Conservation (phyloP, 495 filamentous ascomycete species). For the Cercophora sp. region DNA sequence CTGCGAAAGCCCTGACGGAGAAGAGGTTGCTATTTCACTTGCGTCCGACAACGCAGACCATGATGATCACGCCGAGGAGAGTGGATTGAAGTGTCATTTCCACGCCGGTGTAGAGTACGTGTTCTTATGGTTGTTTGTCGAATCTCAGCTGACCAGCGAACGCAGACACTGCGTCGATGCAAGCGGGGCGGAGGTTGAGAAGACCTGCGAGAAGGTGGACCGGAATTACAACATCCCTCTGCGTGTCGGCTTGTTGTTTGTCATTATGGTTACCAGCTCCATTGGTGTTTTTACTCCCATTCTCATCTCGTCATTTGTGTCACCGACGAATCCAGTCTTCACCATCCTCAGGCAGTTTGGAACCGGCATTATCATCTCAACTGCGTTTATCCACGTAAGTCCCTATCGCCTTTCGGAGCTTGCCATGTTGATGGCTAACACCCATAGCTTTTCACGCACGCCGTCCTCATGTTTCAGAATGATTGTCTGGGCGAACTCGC, state of each 20-base stretch:
- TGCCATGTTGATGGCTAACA: neutral
- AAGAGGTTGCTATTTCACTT: slow-evolving; percentile 17
- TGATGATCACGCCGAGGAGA: slow-evolving; percentile 12
- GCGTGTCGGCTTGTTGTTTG: slow-evolving; percentile 59
- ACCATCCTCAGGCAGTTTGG: slow-evolving; percentile 66
- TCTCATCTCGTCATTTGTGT: slow-evolving; percentile 30
- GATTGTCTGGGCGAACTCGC: slow-evolving; percentile 56
- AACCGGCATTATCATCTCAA: slow-evolving; percentile 68
- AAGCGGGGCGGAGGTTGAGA: slow-evolving; percentile 18
- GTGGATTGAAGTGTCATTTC: slow-evolving; percentile 52
- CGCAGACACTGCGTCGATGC: slow-evolving; percentile 44
- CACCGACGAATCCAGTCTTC: slow-evolving; percentile 34
- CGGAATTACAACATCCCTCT: slow-evolving; percentile 57
- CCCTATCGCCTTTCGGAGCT: neutral
- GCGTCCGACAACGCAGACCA: slow-evolving; percentile 27
- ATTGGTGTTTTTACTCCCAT: slow-evolving; percentile 43
- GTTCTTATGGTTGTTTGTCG: neutral
- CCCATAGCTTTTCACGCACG: slow-evolving; percentile 58
- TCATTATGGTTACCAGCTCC: slow-evolving; percentile 31
- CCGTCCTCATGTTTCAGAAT: slow-evolving; percentile 58
- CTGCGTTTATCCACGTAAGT: slow-evolving; percentile 64
- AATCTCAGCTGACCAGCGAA: neutral
- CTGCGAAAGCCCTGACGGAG: slow-evolving; percentile 45
- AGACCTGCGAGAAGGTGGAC: slow-evolving; percentile 39
- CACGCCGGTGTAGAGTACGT: slow-evolving; percentile 63